These are phyloP conservation scores for Fistulifera solaris DNA, from an alignment of 108 stramenopile species.

Conservation along the genomic window DNA sequence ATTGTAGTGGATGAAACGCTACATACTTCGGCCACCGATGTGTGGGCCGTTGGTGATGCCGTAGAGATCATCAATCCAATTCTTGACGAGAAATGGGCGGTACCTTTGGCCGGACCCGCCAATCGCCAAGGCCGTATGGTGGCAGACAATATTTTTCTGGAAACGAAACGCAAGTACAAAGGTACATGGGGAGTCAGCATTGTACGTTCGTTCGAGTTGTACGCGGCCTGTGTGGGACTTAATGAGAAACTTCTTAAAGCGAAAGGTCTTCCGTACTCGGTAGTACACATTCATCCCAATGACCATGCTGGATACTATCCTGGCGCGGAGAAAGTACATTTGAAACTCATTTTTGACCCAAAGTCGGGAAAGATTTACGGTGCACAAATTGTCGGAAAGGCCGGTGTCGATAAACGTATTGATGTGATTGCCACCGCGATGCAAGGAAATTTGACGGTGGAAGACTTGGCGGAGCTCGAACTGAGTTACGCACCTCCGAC, in stretches of 20 bases:
- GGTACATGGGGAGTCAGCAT: conserved; percentile 59
- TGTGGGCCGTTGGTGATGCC: conserved; percentile 69
- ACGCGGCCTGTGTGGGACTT: conserved; percentile 54
- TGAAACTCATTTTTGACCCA: conserved; percentile 50
- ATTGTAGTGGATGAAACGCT: conserved; percentile 48
- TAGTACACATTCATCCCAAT: conserved; percentile 56
- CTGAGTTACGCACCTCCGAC: conserved; percentile 67
- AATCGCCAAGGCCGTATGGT: conserved; percentile 67
- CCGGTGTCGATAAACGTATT: conserved; percentile 63
- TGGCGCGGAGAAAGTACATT: conserved; percentile 46
- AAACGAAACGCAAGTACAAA: conserved; percentile 43
- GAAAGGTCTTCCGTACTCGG: conserved; percentile 31
- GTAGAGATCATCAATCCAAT: conserved; percentile 53
- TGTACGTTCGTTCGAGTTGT: conserved; percentile 45
- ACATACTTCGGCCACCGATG: conserved; percentile 28
- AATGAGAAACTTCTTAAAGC: conserved; percentile 53
- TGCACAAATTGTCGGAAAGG: conserved; percentile 61
- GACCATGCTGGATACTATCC: conserved; percentile 58
- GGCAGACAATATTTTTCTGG: conserved; percentile 50
- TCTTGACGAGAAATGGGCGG: conserved; percentile 42
- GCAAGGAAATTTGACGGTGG: conserved; percentile 45
- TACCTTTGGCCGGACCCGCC: conserved; percentile 65
- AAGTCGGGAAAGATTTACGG: conserved; percentile 45
- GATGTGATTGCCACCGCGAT: conserved; percentile 66
- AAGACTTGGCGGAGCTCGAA: conserved; percentile 50